A percentile compares a stretch with the other conserved stretches of the same genome.
These are phyloP conservation scores for Ceratocystis papillata DNA, from an alignment of 2,329 filamentous ascomycete species.

Conservation along the genomic window DNA sequence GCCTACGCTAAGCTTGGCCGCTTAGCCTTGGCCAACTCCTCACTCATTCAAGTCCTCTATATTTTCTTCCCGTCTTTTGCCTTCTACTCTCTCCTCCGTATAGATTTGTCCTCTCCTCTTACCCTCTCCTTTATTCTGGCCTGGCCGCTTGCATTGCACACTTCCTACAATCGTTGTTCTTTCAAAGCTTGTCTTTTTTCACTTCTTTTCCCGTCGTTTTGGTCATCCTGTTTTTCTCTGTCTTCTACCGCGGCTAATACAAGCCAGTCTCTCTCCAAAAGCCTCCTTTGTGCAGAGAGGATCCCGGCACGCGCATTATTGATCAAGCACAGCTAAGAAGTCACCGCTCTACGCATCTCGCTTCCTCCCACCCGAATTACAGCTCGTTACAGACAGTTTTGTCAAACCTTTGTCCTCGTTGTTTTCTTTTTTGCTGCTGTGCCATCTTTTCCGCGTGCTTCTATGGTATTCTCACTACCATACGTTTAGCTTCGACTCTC, in stretches of 20 bases:
- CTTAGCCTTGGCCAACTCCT: background rate
- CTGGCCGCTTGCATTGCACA: background rate
- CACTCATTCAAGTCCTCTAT: background rate
- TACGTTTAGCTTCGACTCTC: background rate
- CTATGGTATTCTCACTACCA: background rate
- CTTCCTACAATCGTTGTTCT: background rate
- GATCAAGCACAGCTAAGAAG: background rate
- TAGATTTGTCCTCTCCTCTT: background rate
- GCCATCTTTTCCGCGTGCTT: too few species aligned
- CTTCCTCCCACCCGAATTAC: background rate
- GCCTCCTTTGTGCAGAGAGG: conserved; percentile 3
- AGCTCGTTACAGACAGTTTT: background rate
- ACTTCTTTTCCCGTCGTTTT: conserved; percentile 1
- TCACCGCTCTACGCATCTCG: background rate
- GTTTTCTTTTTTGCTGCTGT: too few species aligned
- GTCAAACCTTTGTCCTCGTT: too few species aligned
- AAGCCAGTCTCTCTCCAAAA: background rate
- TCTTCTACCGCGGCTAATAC: conserved; percentile 17
- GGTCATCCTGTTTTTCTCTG: background rate
- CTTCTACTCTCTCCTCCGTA: background rate
- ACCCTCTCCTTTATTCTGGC: background rate
- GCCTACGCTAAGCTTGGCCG: background rate
- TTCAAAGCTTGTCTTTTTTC: background rate
- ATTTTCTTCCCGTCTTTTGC: background rate
- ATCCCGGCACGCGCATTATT: conserved; percentile 10